Conservation (phyloP, 1,284 basidiomycete species). For the Amylostereum chailletii region DNA sequence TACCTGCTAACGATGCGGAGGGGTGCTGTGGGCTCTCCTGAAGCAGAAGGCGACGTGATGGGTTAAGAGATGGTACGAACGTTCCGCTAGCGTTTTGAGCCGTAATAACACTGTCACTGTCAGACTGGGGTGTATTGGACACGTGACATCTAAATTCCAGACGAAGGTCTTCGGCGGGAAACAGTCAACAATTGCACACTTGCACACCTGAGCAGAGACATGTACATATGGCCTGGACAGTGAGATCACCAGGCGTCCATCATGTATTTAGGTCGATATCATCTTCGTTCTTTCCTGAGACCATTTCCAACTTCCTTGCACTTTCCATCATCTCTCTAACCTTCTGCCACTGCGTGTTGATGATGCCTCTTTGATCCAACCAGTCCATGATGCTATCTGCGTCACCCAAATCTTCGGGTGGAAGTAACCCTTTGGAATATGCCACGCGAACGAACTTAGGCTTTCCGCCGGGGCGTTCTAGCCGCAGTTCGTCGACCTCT, state of each 20-base stretch:
- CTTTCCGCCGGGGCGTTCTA: slow-evolving; percentile 19
- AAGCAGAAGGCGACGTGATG: too few species aligned
- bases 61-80: too few species aligned
- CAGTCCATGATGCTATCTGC: slow-evolving; percentile 75
- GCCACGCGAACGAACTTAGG: slow-evolving; percentile 46
- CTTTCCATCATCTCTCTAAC: slow-evolving; percentile 66
- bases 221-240: too few species aligned
- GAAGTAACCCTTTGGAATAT: slow-evolving; percentile 40
- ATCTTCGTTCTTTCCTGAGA: slow-evolving; percentile 33
- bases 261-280: slow-evolving; percentile 21
- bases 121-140: too few species aligned
- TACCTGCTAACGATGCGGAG: too few species aligned
- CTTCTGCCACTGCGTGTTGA: slow-evolving; percentile 60
- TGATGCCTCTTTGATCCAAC: slow-evolving; percentile 65
- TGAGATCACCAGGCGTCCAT: neutral
- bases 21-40: too few species aligned
- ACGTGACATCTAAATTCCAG: too few species aligned
- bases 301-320: slow-evolving; percentile 52
- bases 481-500: slow-evolving; percentile 46
- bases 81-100: too few species aligned
- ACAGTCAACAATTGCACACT: too few species aligned
- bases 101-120: too few species aligned
- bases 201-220: too few species aligned
- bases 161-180: too few species aligned
- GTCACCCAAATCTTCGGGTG: slow-evolving; percentile 56